These are phyloP conservation scores for Cyberlindnera misumaiensis DNA, from an alignment of 805 yeast species.

Conservation along the genomic window DNA sequence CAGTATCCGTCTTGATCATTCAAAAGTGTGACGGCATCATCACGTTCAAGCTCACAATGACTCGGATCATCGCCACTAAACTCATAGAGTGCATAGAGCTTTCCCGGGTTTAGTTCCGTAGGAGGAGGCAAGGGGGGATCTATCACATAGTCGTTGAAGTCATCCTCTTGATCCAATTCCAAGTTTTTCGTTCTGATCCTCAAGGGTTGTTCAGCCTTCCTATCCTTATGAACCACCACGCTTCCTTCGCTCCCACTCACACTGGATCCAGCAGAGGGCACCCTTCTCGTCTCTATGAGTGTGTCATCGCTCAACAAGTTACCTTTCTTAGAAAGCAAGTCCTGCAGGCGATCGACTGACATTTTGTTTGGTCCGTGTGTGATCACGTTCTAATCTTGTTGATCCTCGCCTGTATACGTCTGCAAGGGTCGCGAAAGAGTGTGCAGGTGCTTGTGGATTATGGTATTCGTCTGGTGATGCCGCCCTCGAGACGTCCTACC, in stretches of 20 bases:
- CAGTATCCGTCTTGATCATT: conserved; percentile 92
- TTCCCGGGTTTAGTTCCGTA: conserved; percentile 72
- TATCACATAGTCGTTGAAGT: conserved; percentile 34
- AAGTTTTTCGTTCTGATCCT: conserved; percentile 17
- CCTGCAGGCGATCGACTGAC: conserved; percentile 16
- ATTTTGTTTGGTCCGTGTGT: conserved; percentile 3
- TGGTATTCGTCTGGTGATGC: too few relatives aligned
- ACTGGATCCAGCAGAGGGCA: conserved; percentile 15
- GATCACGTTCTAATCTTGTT: too few relatives aligned
- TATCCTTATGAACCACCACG: conserved; percentile 10
- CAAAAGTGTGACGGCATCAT: conserved; percentile 74
- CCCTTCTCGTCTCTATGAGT: conserved; percentile 17
- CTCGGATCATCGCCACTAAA: conserved; percentile 91
- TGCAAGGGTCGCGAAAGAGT: too few relatives aligned
- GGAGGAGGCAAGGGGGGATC: conserved; percentile 52
- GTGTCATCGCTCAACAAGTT: conserved; percentile 17
- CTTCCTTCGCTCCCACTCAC: conserved; percentile 11
- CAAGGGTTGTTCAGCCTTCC: conserved; percentile 5
- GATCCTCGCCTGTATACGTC: too few relatives aligned
- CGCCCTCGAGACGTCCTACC: too few relatives aligned
- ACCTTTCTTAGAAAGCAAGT: conserved; percentile 13
- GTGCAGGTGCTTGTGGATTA: too few relatives aligned
- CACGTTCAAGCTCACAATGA: conserved; percentile 72
- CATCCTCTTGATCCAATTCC: conserved; percentile 31
- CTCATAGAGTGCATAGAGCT: conserved; percentile 79